phyloP scores from a whole-genome alignment of 1,139 yeast genomes.

The Hemisphaericaspora subhashii region DNA sequence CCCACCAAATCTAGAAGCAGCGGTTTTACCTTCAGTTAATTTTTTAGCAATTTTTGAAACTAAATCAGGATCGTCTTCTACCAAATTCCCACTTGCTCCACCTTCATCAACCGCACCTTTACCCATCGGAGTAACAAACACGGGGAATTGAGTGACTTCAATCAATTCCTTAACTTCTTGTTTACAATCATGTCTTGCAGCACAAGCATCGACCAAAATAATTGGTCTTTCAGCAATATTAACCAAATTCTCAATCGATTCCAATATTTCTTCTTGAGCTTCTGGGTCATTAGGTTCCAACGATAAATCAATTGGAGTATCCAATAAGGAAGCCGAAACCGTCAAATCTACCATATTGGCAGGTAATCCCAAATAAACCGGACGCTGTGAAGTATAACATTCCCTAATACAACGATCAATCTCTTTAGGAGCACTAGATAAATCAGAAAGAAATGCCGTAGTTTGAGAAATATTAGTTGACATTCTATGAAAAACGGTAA shows the following conservation, averaged over 20 bases:
- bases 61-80: conserved; percentile 27
- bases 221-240: conserved; percentile 63
- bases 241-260: conserved; percentile 53
- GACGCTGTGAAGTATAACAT: conserved; percentile 73
- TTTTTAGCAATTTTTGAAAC: conserved; percentile 26
- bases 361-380: conserved; percentile 82
- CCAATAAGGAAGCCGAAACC: conserved; percentile 56
- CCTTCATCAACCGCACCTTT: conserved; percentile 76
- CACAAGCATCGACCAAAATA: conserved; percentile 85
- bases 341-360: conserved; percentile 72
- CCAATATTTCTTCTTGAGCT: conserved; percentile 72
- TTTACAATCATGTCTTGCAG: conserved; percentile 71
- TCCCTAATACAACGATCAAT: conserved; percentile 75
- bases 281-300: conserved; percentile 65
- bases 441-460: conserved; percentile 61
- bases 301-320: conserved; percentile 63
- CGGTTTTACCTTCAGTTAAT: conserved; percentile 22
- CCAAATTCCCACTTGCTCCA: conserved; percentile 30
- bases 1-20: conserved; percentile 75
- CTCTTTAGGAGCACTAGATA: conserved; percentile 61
- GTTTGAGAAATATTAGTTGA: conserved; percentile 68
- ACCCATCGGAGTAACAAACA: conserved; percentile 90
- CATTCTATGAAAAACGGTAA: conserved; percentile 47
- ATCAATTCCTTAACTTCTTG: conserved; percentile 63
- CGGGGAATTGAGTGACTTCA: conserved; percentile 74